Percentiles rank a stretch among this genome's conserved stretches.
These are phyloP conservation scores for Fusarium annulatum DNA, from an alignment of 2,329 filamentous ascomycete genomes.

Conservation along the genomic window DNA sequence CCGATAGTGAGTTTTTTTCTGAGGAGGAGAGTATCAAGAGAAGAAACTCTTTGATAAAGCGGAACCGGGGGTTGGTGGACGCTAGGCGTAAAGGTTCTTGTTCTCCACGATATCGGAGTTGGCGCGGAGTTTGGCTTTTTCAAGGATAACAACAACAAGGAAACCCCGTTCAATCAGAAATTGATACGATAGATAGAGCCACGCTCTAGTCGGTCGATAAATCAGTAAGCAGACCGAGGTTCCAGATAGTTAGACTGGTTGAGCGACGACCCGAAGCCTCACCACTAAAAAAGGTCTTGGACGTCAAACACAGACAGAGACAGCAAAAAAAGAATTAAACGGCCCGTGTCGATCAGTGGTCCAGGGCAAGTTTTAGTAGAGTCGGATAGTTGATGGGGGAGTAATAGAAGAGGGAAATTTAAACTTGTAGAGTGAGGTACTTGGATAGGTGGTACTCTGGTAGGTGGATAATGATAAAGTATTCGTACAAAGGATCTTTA, in stretches of 20 bases:
- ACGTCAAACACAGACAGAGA: conserved; percentile 5
- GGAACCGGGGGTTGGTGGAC: conserved; percentile 23
- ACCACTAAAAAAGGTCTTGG: conserved; percentile 6
- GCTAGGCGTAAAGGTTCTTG: conserved; percentile 16
- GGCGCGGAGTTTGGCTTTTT: not conserved
- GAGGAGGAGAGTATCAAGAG: not conserved
- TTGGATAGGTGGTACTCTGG: not conserved
- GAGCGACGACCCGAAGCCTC: conserved; percentile 41
- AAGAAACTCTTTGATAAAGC: conserved; percentile 7
- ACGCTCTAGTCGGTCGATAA: not conserved
- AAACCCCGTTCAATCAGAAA: not conserved
- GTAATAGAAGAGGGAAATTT: conserved; percentile 21
- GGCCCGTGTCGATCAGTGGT: conserved; percentile 36
- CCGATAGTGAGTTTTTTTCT: not conserved
- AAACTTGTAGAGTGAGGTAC: not conserved
- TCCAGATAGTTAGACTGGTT: conserved; percentile 4
- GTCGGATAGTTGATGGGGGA: not conserved
- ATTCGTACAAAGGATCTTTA: not conserved
- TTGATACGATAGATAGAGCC: not conserved
- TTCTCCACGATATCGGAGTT: conserved; percentile 18
- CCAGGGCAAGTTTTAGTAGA: not conserved
- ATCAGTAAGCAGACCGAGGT: not conserved
- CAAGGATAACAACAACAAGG: not conserved
- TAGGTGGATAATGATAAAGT: not conserved
- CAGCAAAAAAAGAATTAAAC: not conserved